A percentile compares a stretch with the other conserved stretches of the same genome.
Evolutionary conservation across 768 basidiomycete genomes (phyloP).

Genomic region (Russula ochroleuca): DNA sequence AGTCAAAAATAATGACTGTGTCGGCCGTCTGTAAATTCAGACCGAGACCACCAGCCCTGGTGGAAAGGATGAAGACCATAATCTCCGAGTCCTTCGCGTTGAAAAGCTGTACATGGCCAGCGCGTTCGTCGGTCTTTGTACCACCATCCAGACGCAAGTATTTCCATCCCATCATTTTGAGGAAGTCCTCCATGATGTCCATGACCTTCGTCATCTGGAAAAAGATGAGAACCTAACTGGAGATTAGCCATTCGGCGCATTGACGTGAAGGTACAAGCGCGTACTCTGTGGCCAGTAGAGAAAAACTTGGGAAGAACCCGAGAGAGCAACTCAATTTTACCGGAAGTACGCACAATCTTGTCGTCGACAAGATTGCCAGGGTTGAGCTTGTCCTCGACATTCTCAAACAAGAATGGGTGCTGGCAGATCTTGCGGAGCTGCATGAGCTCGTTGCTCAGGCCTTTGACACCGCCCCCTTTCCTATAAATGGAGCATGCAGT

Average conservation of each 20-base stretch:
- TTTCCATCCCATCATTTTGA: slow-evolving; percentile 82
- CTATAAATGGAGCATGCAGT: slow-evolving; percentile 35
- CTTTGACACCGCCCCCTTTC: slow-evolving; percentile 76
- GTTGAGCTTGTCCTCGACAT: slow-evolving; percentile 92
- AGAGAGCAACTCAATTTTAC: slow-evolving; percentile 90
- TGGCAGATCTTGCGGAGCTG: slow-evolving; percentile 98
- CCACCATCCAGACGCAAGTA: slow-evolving; percentile 94
- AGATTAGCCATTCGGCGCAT: background rate
- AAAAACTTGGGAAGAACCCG: slow-evolving; percentile 96
- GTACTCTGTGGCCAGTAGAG: slow-evolving; percentile 80
- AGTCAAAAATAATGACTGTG: slow-evolving; percentile 86
- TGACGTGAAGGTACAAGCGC: slow-evolving; percentile 27
- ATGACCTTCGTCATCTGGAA: slow-evolving; percentile 99
- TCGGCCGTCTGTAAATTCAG: slow-evolving; percentile 91
- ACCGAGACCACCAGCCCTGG: slow-evolving; percentile 88
- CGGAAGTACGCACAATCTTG: slow-evolving; percentile 78
- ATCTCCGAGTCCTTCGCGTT: slow-evolving; percentile 87
- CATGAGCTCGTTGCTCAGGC: slow-evolving; percentile 92
- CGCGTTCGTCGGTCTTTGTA: slow-evolving; percentile 94
- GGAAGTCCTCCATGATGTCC: slow-evolving; percentile 96
- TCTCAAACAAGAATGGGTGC: slow-evolving; percentile 94
- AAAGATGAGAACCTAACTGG: slow-evolving; percentile 84
- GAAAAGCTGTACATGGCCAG: slow-evolving; percentile 78
- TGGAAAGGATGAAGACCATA: slow-evolving; percentile 90
- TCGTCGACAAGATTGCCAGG: slow-evolving; percentile 79